Evolutionary conservation across 2,329 filamentous ascomycete genomes (phyloP).

Genomic region (Cladophialophora yegresii): DNA sequence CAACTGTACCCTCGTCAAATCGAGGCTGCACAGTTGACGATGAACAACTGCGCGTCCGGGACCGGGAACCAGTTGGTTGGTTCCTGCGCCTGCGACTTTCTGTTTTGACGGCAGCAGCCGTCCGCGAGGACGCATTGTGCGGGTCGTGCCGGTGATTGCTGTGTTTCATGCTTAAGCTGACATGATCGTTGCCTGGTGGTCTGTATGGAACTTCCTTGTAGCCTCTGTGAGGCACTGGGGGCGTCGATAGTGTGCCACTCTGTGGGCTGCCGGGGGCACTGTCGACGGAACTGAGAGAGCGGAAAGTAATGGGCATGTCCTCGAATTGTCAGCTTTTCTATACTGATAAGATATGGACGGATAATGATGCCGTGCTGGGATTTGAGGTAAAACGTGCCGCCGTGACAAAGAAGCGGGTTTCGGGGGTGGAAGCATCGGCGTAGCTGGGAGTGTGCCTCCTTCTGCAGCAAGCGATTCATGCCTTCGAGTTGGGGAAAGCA

Average conservation of each 20-base stretch:
- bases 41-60: conserved; percentile 4
- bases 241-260: conserved; percentile 28
- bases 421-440: background rate
- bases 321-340: background rate
- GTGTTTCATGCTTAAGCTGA: conserved; percentile 34
- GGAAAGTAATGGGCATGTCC: conserved; percentile 24
- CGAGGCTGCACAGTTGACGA: conserved; percentile 20
- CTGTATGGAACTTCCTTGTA: conserved; percentile 31
- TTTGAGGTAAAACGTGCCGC: background rate
- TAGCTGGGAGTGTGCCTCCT: conserved; percentile 1
- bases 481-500: background rate
- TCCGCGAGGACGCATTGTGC: background rate
- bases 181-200: conserved; percentile 21
- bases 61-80: background rate
- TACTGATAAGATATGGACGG: conserved; percentile 8
- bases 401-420: background rate
- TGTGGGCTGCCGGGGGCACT: conserved; percentile 21
- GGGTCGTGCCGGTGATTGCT: conserved; percentile 12
- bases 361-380: conserved; percentile 18
- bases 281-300: background rate
- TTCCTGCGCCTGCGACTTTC: conserved; percentile 2
- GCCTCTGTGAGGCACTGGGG: conserved; percentile 27
- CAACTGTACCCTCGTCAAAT: conserved; percentile 11
- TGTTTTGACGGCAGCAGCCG: background rate
- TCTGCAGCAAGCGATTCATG: background rate